Evolutionary conservation across 371 early-diverging fungal species (phyloP).

Genomic region (Mortierella sp.): DNA sequence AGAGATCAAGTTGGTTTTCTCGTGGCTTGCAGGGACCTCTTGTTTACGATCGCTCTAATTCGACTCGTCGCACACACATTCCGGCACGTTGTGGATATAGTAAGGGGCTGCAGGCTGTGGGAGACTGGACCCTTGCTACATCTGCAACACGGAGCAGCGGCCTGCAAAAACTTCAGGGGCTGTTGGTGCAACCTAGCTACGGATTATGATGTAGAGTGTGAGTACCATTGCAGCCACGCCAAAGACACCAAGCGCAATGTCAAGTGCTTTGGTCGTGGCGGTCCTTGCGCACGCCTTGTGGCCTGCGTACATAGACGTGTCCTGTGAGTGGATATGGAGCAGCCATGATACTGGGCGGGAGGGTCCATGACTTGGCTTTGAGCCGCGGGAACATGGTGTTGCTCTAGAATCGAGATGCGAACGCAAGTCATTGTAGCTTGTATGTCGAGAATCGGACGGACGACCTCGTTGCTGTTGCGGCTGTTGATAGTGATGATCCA

Average conservation of each 20-base stretch:
- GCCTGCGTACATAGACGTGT: slow-evolving; percentile 33
- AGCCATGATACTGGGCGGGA: slow-evolving; percentile 46
- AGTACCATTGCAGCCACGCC: slow-evolving; percentile 79
- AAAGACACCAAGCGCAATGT: slow-evolving; percentile 73
- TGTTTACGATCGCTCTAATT: no score
- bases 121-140: neutral
- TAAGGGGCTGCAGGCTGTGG: neutral
- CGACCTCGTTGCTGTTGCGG: slow-evolving; percentile 20
- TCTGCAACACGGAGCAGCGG: slow-evolving; percentile 25
- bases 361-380: slow-evolving; percentile 12
- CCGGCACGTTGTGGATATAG: neutral
- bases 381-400: slow-evolving; percentile 23
- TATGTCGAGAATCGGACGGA: neutral
- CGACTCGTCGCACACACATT: neutral
- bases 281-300: slow-evolving; percentile 58
- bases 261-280: slow-evolving; percentile 48
- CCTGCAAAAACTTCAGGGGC: slow-evolving; percentile 14
- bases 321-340: slow-evolving; percentile 29
- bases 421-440: neutral
- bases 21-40: no score
- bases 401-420: slow-evolving; percentile 31
- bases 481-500: slow-evolving; percentile 4
- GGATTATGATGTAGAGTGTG: slow-evolving; percentile 77
- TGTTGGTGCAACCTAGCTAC: slow-evolving; percentile 61
- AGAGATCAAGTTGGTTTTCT: no score